phyloP scores from a whole-genome alignment of 805 yeast genomes.

The Phaffomyces opuntiae region DNA sequence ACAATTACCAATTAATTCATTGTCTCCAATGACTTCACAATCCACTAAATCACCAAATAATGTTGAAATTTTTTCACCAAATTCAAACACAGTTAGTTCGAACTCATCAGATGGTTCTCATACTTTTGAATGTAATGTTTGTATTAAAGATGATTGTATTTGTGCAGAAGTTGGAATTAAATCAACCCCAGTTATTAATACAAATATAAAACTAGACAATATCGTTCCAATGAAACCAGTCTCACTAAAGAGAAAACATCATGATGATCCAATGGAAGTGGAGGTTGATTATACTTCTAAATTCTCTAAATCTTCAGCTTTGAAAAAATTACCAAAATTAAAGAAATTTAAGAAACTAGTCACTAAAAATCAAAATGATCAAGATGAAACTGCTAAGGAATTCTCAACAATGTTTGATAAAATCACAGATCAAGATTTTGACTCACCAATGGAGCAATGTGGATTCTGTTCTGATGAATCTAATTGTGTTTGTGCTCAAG shows the following conservation, averaged over 20 bases:
- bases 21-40: constrained; percentile 36
- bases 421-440: constrained; percentile 31
- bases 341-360: constrained; percentile 13
- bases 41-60: constrained; percentile 34
- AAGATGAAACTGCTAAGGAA: constrained; percentile 14
- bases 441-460: constrained; percentile 63
- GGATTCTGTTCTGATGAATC: constrained; percentile 92
- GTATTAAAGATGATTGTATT: constrained; percentile 60
- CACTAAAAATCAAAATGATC: not conserved
- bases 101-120: constrained; percentile 15
- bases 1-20: constrained; percentile 4
- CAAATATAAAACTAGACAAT: constrained; percentile 22
- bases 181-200: constrained; percentile 8
- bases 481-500: constrained; percentile 88
- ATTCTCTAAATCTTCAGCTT: constrained; percentile 26
- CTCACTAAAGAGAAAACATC: constrained; percentile 37
- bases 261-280: constrained; percentile 10
- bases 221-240: constrained; percentile 65
- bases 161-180: constrained; percentile 41
- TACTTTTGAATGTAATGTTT: constrained; percentile 50
- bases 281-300: constrained; percentile 58
- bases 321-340: constrained; percentile 21
- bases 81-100: constrained; percentile 15
- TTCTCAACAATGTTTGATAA: constrained; percentile 17
- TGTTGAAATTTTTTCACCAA: constrained; percentile 6